A percentile compares a stretch with the other conserved stretches of the same genome.
phyloP scores from a whole-genome alignment of 768 basidiomycete species.

The Chiua virens region DNA sequence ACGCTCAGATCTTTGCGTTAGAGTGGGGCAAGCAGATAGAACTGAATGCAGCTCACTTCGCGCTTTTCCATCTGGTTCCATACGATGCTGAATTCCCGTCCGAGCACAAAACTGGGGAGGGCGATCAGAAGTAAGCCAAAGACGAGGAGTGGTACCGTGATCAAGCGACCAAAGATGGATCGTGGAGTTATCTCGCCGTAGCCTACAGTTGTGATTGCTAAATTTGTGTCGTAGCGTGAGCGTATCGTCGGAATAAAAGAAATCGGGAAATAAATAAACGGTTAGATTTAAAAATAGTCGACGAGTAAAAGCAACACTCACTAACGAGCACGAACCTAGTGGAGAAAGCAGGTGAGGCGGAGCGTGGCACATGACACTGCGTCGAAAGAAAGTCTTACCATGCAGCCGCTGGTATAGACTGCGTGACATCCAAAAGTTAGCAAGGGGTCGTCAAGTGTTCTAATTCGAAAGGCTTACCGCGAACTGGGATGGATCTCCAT shows the following conservation, averaged over 20 bases:
- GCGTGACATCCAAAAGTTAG: not conserved
- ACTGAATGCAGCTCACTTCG: constrained; percentile 33
- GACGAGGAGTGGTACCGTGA: constrained; percentile 83
- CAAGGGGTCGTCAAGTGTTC: not conserved
- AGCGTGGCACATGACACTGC: not conserved
- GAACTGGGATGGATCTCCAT: constrained; percentile 82
- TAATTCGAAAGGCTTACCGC: constrained; percentile 44
- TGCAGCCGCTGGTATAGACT: constrained; percentile 73
- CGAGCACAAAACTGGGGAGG: constrained; percentile 88
- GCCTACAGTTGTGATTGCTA: constrained; percentile 86
- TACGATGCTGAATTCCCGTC: constrained; percentile 85
- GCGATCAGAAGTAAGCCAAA: constrained; percentile 90
- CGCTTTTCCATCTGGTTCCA: constrained; percentile 78
- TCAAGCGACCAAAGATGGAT: constrained; percentile 80
- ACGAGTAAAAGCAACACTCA: constrained; percentile 38
- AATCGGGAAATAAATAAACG: not conserved
- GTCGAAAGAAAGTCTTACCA: constrained; percentile 51
- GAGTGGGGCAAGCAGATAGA: not conserved
- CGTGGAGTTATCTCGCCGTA: constrained; percentile 92
- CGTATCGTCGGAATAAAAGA: not conserved
- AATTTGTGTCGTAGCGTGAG: not conserved
- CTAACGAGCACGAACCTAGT: constrained; percentile 74
- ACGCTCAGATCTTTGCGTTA: not conserved
- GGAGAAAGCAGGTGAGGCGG: not conserved
- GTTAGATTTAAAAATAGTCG: not conserved